These are phyloP conservation scores for Pichia eremophila DNA, from an alignment of 805 yeast genomes.

Conservation along the genomic window DNA sequence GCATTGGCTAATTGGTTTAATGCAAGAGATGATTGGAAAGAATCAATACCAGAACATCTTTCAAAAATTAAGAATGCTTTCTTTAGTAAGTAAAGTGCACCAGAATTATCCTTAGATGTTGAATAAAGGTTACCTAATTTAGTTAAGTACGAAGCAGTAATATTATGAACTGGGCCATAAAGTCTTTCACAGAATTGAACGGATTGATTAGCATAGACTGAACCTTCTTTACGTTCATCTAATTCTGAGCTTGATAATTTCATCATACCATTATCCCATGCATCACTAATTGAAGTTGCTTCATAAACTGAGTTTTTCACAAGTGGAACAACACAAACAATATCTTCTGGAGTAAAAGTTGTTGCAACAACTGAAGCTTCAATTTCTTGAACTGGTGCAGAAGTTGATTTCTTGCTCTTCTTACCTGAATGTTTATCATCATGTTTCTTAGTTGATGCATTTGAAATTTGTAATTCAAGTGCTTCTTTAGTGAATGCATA, in stretches of 20 bases:
- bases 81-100: conserved; percentile 39
- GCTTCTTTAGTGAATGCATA: conserved; percentile 40
- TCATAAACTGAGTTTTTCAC: conserved; percentile 61
- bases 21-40: conserved; percentile 63
- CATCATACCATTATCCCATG: conserved; percentile 51
- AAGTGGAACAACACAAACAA: conserved; percentile 63
- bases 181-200: conserved; percentile 70
- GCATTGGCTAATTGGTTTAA: conserved; percentile 65
- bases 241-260: conserved; percentile 21
- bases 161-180: conserved; percentile 72
- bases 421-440: conserved; percentile 27
- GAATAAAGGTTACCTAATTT: conserved; percentile 36
- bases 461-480: conserved; percentile 23
- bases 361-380: conserved; percentile 22
- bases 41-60: conserved; percentile 73
- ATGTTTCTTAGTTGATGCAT: neutral
- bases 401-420: conserved; percentile 18
- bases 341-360: conserved; percentile 51
- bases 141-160: conserved; percentile 62
- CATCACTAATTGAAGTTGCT: conserved; percentile 63
- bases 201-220: conserved; percentile 59
- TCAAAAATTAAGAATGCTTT: conserved; percentile 65
- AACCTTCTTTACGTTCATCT: conserved; percentile 43
- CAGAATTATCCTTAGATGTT: conserved; percentile 3
- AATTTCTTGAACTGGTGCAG: conserved; percentile 2